These are phyloP conservation scores for Vaccinium vitisidaea DNA, from an alignment of 148 eudicot species.

Conservation along the genomic window DNA sequence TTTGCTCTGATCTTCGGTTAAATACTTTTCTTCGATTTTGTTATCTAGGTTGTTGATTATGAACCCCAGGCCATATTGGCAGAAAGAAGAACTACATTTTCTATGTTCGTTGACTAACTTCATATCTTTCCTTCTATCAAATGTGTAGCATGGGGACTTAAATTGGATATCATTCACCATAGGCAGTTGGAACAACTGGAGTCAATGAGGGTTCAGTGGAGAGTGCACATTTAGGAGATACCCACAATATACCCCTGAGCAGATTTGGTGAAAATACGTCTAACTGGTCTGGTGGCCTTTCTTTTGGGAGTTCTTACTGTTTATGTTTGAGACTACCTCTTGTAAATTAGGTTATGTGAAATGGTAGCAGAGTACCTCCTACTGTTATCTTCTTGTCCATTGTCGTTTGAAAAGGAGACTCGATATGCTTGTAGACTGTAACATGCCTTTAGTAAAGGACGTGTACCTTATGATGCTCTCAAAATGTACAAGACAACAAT, in stretches of 20 bases:
- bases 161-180: not conserved
- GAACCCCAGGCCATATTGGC: not conserved
- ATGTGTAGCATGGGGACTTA: not conserved
- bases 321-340: not conserved
- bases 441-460: not conserved
- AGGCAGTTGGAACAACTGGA: not conserved
- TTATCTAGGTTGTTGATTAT: not conserved
- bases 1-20: not conserved
- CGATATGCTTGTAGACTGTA: not conserved
- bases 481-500: not conserved
- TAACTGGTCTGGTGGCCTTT: not conserved
- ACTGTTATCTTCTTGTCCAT: not conserved
- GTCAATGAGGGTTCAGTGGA: not conserved
- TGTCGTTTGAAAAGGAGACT: not conserved
- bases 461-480: not conserved
- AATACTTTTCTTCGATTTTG: no score
- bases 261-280: not conserved
- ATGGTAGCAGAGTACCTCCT: slow-evolving; percentile 2
- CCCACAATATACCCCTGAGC: not conserved
- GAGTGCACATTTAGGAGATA: not conserved
- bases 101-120: not conserved
- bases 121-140: not conserved
- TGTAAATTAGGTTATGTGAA: not conserved
- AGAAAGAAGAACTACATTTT: not conserved
- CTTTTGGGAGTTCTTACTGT: not conserved